Evolutionary conservation across 306 rosid species (phyloP).

Genomic region (Cyclanthera cordifolia): DNA sequence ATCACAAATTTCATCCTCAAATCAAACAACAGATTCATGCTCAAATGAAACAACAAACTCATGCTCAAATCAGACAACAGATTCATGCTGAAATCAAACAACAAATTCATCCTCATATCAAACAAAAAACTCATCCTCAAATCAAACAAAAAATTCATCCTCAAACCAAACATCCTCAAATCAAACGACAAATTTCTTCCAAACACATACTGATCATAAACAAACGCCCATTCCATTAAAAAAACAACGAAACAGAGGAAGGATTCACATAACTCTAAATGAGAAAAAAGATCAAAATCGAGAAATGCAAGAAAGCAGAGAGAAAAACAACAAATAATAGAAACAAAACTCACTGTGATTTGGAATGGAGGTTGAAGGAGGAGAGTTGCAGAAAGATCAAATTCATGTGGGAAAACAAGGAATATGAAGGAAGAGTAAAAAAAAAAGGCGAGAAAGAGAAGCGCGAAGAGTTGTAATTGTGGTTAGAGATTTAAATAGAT

Average conservation of each 20-base stretch:
- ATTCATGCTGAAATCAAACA: too few relatives aligned
- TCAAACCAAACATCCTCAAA: too few relatives aligned
- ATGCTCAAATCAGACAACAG: too few relatives aligned
- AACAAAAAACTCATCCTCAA: too few relatives aligned
- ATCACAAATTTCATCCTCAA: not conserved
- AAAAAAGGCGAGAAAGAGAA: not conserved
- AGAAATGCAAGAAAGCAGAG: not conserved
- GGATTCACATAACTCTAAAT: not conserved
- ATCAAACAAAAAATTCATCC: too few relatives aligned
- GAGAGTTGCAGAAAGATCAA: not conserved
- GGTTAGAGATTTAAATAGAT: slow-evolving; percentile 14
- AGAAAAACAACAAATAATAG: not conserved
- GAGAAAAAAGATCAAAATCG: not conserved
- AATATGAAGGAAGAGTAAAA: not conserved
- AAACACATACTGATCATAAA: not conserved
- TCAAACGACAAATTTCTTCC: too few relatives aligned
- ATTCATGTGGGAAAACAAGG: not conserved
- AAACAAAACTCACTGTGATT: not conserved
- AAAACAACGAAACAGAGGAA: not conserved
- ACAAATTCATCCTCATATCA: too few relatives aligned
- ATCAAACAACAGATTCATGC: too few relatives aligned
- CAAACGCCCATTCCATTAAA: not conserved
- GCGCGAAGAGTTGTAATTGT: not conserved
- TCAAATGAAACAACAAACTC: too few relatives aligned
- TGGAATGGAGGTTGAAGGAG: slow-evolving; percentile 1